Conservation (phyloP, 257 asterid genomes). For the Capsicum rhomboideum region DNA sequence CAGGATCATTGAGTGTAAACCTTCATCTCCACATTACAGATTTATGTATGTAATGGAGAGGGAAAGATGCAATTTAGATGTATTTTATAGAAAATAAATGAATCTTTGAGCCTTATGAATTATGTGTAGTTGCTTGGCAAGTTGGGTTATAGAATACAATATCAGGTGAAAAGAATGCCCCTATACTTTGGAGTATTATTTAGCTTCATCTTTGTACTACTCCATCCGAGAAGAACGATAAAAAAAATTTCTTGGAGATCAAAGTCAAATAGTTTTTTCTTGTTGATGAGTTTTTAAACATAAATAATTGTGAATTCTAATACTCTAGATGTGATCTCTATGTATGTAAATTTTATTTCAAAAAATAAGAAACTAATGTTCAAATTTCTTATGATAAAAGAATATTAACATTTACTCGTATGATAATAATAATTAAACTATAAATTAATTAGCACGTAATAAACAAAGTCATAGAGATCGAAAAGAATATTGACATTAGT, state of each 20-base stretch:
- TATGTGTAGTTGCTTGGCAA: not conserved
- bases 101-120: not conserved
- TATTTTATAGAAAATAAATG: not conserved
- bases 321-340: too few species aligned
- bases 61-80: not conserved
- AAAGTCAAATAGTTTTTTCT: not conserved
- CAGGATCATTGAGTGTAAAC: not conserved
- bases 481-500: not conserved
- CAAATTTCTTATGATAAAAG: not conserved
- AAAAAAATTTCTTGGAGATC: too few species aligned
- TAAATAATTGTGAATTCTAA: too few species aligned
- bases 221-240: too few species aligned
- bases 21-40: not conserved
- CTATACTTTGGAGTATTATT: not conserved
- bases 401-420: not conserved
- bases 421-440: not conserved
- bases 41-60: not conserved
- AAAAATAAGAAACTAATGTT: not conserved
- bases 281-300: not conserved
- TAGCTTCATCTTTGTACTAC: not conserved
- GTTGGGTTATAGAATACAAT: not conserved
- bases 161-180: not conserved
- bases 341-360: not conserved
- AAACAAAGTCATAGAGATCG: too few species aligned
- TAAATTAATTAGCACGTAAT: too few species aligned